Evolutionary conservation across 2,329 filamentous ascomycete species (phyloP).

Genomic region (Talaromyces sp.): DNA sequence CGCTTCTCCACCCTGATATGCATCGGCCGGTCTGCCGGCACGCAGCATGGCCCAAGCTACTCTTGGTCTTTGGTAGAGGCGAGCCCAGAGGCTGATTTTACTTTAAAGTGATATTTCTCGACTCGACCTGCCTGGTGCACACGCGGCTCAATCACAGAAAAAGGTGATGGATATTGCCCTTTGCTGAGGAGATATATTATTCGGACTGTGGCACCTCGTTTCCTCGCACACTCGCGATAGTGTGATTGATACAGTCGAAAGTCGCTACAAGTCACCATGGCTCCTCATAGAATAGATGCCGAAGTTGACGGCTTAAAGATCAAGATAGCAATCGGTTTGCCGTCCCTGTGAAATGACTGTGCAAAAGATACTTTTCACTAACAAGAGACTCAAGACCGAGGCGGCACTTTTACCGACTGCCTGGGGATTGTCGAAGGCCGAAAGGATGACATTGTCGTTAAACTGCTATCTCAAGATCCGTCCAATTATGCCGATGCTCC

Average conservation of each 20-base stretch:
- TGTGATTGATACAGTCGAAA: not conserved
- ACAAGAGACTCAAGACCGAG: conserved; percentile 49
- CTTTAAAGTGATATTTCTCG: not conserved
- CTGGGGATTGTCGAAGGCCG: conserved; percentile 60
- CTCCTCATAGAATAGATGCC: conserved; percentile 12
- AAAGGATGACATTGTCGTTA: conserved; percentile 21
- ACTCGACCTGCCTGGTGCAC: conserved; percentile 8
- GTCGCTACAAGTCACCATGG: conserved; percentile 8
- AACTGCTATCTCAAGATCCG: conserved; percentile 23
- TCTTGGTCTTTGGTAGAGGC: not conserved
- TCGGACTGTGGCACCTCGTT: not conserved
- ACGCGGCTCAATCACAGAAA: not conserved
- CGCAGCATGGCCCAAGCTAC: not conserved
- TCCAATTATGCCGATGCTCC: conserved; percentile 44
- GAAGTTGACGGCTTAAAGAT: conserved; percentile 11
- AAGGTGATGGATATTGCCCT: not conserved
- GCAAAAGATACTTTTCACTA: not conserved
- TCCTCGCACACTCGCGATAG: not conserved
- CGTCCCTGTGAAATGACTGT: not conserved
- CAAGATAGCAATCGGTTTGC: conserved; percentile 18
- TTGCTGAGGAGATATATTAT: not conserved
- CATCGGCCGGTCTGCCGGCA: not conserved
- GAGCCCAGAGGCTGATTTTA: not conserved
- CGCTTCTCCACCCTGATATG: not conserved
- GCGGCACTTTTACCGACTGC: conserved; percentile 90